Evolutionary conservation across 768 basidiomycete species (phyloP).

Genomic region (Amanita polypyramis): DNA sequence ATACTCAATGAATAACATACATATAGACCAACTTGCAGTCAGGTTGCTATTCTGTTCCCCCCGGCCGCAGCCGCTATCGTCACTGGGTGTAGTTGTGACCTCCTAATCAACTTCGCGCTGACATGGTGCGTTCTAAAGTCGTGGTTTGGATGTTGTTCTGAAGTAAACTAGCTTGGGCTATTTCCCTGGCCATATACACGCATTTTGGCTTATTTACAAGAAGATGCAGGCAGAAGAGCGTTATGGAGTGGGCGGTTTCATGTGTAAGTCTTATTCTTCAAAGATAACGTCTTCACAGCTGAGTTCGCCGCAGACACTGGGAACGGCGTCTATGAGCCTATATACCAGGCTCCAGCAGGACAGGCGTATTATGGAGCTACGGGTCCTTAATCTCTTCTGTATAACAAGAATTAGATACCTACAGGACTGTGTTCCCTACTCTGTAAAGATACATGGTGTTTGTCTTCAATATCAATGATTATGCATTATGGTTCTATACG

Average conservation of each 20-base stretch:
- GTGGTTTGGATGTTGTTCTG: not conserved
- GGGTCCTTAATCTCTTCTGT: conserved; percentile 12
- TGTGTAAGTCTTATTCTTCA: conserved; percentile 40
- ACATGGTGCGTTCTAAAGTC: conserved; percentile 46
- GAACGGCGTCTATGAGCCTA: conserved; percentile 30
- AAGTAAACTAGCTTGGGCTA: conserved; percentile 51
- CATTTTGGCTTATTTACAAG: conserved; percentile 86
- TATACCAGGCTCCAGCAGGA: conserved; percentile 21
- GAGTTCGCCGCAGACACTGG: conserved; percentile 23
- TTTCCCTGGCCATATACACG: conserved; percentile 64
- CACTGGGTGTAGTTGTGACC: conserved; percentile 77
- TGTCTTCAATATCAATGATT: no score
- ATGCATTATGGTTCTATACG: no score
- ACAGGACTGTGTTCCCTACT: not conserved
- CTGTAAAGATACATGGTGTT: no score
- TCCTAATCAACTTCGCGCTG: conserved; percentile 74
- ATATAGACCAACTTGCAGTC: not conserved
- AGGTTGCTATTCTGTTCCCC: conserved; percentile 76
- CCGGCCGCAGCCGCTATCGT: conserved; percentile 72
- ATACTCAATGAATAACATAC: not conserved
- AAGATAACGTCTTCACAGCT: not conserved
- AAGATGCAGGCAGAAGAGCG: conserved; percentile 81
- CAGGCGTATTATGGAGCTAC: conserved; percentile 34
- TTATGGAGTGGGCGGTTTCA: conserved; percentile 68
- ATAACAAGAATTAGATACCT: not conserved